Base-by-base conservation (phyloP, 768 basidiomycete species). In the Jaapia argillacea region DNA sequence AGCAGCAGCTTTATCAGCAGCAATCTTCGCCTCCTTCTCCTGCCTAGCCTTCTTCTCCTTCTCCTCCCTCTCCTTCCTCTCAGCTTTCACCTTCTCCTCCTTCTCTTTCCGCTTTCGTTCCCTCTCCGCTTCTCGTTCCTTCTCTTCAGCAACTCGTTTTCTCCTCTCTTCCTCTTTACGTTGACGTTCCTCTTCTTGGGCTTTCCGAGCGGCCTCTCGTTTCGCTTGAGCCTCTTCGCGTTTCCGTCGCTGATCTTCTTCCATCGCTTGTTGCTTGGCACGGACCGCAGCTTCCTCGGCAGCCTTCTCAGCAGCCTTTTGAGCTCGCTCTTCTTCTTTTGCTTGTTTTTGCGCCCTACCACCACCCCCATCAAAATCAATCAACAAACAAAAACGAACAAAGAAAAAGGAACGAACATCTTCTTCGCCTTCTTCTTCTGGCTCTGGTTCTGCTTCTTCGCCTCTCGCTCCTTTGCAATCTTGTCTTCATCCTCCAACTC, bases 391-490 rank as follows among this genome's bases (percentile, higher is more conserved):
- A 41, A 38, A 39, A 40, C 40, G 40, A 48, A 16, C 50, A 35
- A 35, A 40, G 24, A 40, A 26, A 45, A 5, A 23, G 44, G 20
- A 5, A 57, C 70, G 43, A 52, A 94, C 92, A 70, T 81, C 75
- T 91, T 92, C 71, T 97, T 97, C 64, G 97, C 96, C 74, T 97
- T 99, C 75, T 96, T 98, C 75, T 93, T 93, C 75, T 96, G 92
- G 66, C 90, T 88, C 49, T 81, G 85, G 59, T 86, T 86, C 61
- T 89, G 88, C 64, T 79, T 81, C 75, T 96, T 94, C 44, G 80
- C 85, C 67, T 96, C 93, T 53, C 79, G 77, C 57, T 96, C 91
- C 58, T 83, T 83, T 40, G 79, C 72, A 24, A 76, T 63, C 62
- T 88, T 87, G 56, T 94, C 88, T 66, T 98, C 96, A 53, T 93